Percentiles rank a stretch among this genome's conserved stretches.
Conservation (phyloP, 2,329 filamentous ascomycete genomes). For the Chaetomium strumarium region DNA sequence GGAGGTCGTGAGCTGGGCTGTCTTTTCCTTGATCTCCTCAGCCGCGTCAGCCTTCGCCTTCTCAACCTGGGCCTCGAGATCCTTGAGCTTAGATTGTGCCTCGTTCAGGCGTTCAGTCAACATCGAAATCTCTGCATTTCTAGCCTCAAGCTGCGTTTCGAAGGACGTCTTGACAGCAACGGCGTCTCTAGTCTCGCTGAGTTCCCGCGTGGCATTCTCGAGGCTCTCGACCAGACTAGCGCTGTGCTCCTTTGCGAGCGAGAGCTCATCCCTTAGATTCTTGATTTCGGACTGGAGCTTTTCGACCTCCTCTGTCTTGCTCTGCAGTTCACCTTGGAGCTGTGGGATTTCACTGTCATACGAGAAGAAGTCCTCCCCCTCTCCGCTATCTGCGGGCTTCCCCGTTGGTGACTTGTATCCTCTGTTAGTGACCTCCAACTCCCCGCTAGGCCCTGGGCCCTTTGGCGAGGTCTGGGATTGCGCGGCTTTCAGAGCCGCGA, state of each 20-base stretch:
- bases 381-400: conserved; percentile 32
- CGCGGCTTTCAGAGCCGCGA: conserved; percentile 40
- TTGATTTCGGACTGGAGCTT: conserved; percentile 64
- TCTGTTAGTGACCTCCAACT: conserved; percentile 18
- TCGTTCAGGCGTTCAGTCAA: conserved; percentile 45
- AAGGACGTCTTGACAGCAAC: conserved; percentile 38
- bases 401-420: conserved; percentile 34
- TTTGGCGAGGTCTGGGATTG: conserved; percentile 34
- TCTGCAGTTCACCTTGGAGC: conserved; percentile 67
- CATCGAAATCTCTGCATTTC: conserved; percentile 42
- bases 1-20: conserved; percentile 32
- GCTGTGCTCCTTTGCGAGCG: conserved; percentile 64
- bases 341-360: conserved; percentile 83
- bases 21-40: conserved; percentile 30
- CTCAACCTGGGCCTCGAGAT: conserved; percentile 36
- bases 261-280: conserved; percentile 63
- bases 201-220: conserved; percentile 60
- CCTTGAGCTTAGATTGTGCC: conserved; percentile 40
- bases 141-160: conserved; percentile 45
- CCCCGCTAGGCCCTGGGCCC: conserved; percentile 20
- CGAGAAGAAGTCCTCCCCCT: conserved; percentile 76
- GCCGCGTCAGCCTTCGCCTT: conserved; percentile 28
- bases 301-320: conserved; percentile 64
- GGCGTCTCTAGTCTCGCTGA: conserved; percentile 44
- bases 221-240: conserved; percentile 60